Base-by-base conservation (phyloP, 78 protist genomes). In the Polysphondylium violaceum region DNA sequence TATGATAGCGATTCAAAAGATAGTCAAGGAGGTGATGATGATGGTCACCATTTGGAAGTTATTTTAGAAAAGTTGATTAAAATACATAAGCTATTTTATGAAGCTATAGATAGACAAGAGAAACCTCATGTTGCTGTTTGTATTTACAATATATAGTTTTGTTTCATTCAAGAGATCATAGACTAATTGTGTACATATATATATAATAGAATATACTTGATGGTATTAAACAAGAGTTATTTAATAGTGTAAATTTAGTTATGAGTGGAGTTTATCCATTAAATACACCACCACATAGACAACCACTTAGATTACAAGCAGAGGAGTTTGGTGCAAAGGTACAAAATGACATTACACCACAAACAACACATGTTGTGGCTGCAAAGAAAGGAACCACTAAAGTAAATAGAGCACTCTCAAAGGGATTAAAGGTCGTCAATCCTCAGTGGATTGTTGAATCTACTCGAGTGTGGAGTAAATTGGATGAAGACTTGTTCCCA, bases 261-360 rank as follows among this genome's bases (percentile, higher is more conserved):
- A 50, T 77, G 31, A 77, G 87, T 77, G 87, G 87, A 17, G 74
- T 77, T 7, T 77, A 77, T 64, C 87, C 87, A n/a, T 23, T 64
- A n/a, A 14, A 53, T 16, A 61, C 55, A 23, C 74, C 87, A 44
- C 11, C 6, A 47, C 61, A 43, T n/a, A 60, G 41, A 73, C 87
- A 77, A 77, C 87, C 87, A 64, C 35, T 77, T 23, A 47, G 87
- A 50, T 6, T 1, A 3, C 36, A 64, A 40, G 87, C 87, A 47
- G 65, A 50, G 1, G 87, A 77, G 0, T 35, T 77, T 33, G 87
- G 87, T 51, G 75, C 75, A 0, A 14, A 3, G 1, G 87, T 77
- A 8, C 40, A 63, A 23, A 35, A 63, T 47, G 87, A 77, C 50
- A 64, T 77, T n/a, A 77, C 74, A 51, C 7, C 25, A 7, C 35